Evolutionary conservation across 371 early-diverging fungal species (phyloP).

Genomic region (Rhizopus delemar): DNA sequence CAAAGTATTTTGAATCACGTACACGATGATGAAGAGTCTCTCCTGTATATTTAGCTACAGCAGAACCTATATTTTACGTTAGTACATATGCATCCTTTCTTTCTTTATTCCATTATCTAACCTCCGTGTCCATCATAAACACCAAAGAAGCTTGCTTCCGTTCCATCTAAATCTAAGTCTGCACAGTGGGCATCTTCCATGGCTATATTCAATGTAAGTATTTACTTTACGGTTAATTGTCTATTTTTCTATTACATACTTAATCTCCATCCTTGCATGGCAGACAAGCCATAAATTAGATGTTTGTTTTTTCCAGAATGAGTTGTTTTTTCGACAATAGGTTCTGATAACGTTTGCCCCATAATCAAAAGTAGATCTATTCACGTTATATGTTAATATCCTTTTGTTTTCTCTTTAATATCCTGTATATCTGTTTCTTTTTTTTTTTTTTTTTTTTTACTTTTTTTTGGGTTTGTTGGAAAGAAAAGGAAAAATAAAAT

Average conservation of each 20-base stretch:
- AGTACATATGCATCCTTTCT: not conserved
- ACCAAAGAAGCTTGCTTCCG: slow-evolving; percentile 83
- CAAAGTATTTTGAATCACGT: slow-evolving; percentile 62
- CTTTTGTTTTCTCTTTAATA: too few species aligned
- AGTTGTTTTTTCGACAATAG: slow-evolving; percentile 85
- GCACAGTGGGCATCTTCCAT: slow-evolving; percentile 99
- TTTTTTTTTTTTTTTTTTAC: too few species aligned
- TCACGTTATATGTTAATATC: too few species aligned
- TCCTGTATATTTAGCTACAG: slow-evolving; percentile 88
- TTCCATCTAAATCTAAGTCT: slow-evolving; percentile 65
- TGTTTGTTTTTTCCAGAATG: slow-evolving; percentile 68
- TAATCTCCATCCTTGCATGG: slow-evolving; percentile 97
- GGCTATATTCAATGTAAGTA: slow-evolving; percentile 48
- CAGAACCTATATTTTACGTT: slow-evolving; percentile 52
- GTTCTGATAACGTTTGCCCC: slow-evolving; percentile 96
- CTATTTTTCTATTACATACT: slow-evolving; percentile 50
- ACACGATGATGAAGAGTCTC: slow-evolving; percentile 76
- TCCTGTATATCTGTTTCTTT: too few species aligned
- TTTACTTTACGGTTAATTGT: not conserved
- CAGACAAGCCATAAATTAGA: slow-evolving; percentile 79
- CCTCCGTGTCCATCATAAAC: slow-evolving; percentile 98
- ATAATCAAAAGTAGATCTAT: slow-evolving; percentile 37
- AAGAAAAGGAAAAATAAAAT: too few species aligned
- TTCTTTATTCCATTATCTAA: not conserved
- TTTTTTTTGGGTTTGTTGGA: too few species aligned